phyloP scores from a whole-genome alignment of 2,329 filamentous ascomycete species.

The Ilyonectria destructans region DNA sequence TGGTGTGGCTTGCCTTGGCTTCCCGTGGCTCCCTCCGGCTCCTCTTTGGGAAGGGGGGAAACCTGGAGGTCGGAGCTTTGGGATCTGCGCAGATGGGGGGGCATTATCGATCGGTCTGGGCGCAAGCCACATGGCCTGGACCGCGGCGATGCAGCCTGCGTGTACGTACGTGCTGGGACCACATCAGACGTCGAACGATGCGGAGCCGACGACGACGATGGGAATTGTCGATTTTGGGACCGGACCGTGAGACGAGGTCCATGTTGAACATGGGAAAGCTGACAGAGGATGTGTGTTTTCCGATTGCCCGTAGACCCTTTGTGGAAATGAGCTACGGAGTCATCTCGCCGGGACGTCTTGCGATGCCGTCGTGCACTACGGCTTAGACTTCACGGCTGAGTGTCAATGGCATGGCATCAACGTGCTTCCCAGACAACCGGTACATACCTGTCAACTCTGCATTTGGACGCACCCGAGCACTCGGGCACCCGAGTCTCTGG shows the following conservation, averaged over 20 bases:
- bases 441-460: conserved; percentile 1
- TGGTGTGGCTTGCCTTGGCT: conserved; percentile 33
- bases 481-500: background rate
- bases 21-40: background rate
- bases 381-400: background rate
- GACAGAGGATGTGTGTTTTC: background rate
- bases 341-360: too few relatives aligned
- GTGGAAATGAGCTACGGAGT: too few relatives aligned
- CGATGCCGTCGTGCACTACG: too few relatives aligned
- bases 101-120: conserved; percentile 43
- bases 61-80: conserved; percentile 31
- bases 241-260: background rate
- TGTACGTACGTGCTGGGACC: conserved; percentile 6
- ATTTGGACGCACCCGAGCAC: background rate
- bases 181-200: conserved; percentile 40
- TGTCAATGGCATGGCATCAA: background rate
- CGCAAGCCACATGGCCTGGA: conserved; percentile 43
- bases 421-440: background rate
- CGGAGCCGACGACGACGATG: conserved; percentile 10
- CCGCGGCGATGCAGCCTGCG: conserved; percentile 30
- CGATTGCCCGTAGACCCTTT: too few relatives aligned
- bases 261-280: background rate
- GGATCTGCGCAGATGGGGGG: conserved; percentile 25
- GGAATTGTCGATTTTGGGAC: background rate
- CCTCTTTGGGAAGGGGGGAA: conserved; percentile 9